Conservation (phyloP, 306 rosid species). For the Luffa acutangula region DNA sequence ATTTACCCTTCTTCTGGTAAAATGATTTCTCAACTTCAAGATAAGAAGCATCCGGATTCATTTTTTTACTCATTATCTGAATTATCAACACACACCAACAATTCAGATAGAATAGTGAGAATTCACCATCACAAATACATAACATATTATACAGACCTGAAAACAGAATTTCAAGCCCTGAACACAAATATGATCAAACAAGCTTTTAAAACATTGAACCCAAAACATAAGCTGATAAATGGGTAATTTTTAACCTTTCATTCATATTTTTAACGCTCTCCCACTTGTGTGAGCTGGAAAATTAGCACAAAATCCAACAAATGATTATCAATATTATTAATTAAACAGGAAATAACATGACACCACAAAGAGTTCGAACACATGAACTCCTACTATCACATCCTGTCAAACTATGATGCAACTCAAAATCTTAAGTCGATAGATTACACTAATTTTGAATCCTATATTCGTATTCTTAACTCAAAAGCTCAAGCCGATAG, state of each 20-base stretch:
- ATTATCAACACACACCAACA: background rate
- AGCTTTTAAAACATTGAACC: background rate
- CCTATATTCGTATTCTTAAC: background rate
- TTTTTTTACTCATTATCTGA: constrained; percentile 86
- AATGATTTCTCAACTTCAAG: constrained; percentile 80
- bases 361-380: background rate
- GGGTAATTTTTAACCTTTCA: background rate
- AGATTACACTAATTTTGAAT: background rate
- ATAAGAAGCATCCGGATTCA: constrained; percentile 62
- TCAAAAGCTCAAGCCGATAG: background rate
- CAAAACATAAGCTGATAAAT: background rate
- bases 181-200: background rate
- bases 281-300: background rate
- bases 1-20: constrained; percentile 57
- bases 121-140: background rate
- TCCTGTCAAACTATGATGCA: background rate
- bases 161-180: background rate
- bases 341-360: background rate
- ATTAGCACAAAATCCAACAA: background rate
- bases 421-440: background rate
- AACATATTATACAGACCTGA: background rate
- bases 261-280: background rate
- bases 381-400: background rate
- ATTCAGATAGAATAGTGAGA: background rate
- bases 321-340: background rate